Base-by-base conservation (phyloP, 2,329 filamentous ascomycete species). In the Leptographium radiaticola region DNA sequence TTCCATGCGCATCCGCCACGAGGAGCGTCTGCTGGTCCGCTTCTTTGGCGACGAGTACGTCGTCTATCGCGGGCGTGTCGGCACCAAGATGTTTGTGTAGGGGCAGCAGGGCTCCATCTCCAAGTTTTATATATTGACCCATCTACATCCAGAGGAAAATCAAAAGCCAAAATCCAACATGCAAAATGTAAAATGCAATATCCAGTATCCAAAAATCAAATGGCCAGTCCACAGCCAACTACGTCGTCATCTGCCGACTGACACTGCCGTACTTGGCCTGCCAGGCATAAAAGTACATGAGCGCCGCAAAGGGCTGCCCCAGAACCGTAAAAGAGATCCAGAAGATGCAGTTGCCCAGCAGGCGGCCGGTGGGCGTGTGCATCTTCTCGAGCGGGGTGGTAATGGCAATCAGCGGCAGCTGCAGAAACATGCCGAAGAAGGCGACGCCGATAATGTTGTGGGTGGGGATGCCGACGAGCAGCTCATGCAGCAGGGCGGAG, bases 231-330 rank as follows among this genome's bases (percentile, higher is more conserved):
- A 25, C 25, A 3, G 25, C 25, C 2, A 25, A 25, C 25, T 25
- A 25, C 25, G 25, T 25, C 25, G 25, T 25, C 53, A 50, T 10
- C 55, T 36, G 56, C 60, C 70, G 73, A 59, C 79, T 87, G 25
- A 90, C 84, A 62, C 84, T 89, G 13, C 93, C 93, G 66, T 95
- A 96, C 72, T 97, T 97, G 53, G 89, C 89, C 70, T 97, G 91
- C 91, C 93, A 98, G 1, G 90, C 90, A 66, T 97, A 97, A 68
- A 96, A 98, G 68, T 98, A 98, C 66, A 95, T 75, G 56, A 98
- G 72, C 0, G 89, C 90, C 1, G 89, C 93, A 61, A 97, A 79
- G 0, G 93, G 93, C 72, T 98, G 93, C 4, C 93, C 93, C 13
- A 98, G 86, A 2, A 97, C 80, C 59, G 91, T 96, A 65, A 98